Evolutionary conservation across 495 filamentous ascomycete species (phyloP).

Genomic region (Xylaria cubensis): DNA sequence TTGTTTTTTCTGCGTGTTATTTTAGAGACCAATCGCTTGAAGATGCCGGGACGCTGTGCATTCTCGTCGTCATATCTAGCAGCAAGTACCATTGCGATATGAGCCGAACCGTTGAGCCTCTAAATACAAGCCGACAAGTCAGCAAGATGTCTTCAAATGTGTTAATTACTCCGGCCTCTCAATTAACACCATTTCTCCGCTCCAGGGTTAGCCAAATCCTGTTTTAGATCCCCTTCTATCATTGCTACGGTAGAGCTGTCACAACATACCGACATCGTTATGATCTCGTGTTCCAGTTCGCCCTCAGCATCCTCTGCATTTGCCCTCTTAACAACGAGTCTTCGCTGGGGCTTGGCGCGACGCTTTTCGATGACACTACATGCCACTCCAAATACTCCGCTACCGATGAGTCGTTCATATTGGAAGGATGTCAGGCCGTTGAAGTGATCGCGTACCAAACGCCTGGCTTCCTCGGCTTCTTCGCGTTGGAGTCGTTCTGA

Average conservation of each 20-base stretch:
- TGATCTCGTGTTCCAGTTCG: slow-evolving; percentile 6
- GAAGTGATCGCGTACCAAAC: slow-evolving; percentile 15
- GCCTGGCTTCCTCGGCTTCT: background rate
- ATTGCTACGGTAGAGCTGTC: background rate
- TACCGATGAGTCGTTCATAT: background rate
- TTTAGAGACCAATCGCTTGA: background rate
- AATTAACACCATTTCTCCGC: background rate
- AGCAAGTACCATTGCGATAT: slow-evolving; percentile 11
- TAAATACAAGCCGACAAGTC: background rate
- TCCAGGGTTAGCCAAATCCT: background rate
- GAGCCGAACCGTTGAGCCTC: slow-evolving; percentile 20
- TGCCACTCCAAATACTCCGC: slow-evolving; percentile 4
- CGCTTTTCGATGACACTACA: background rate
- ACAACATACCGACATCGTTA: slow-evolving; percentile 8
- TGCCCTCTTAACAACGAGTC: slow-evolving; percentile 18
- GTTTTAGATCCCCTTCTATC: background rate
- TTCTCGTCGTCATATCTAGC: background rate
- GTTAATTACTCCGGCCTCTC: background rate
- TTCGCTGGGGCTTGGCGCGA: background rate
- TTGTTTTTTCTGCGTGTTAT: background rate
- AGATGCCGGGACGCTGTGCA: background rate
- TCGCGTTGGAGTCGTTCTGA: background rate
- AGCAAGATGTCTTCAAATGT: background rate
- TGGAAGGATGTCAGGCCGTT: background rate
- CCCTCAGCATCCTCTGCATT: background rate